Evolutionary conservation across 768 basidiomycete species (phyloP).

Genomic region (Leccinum aurantiacum): DNA sequence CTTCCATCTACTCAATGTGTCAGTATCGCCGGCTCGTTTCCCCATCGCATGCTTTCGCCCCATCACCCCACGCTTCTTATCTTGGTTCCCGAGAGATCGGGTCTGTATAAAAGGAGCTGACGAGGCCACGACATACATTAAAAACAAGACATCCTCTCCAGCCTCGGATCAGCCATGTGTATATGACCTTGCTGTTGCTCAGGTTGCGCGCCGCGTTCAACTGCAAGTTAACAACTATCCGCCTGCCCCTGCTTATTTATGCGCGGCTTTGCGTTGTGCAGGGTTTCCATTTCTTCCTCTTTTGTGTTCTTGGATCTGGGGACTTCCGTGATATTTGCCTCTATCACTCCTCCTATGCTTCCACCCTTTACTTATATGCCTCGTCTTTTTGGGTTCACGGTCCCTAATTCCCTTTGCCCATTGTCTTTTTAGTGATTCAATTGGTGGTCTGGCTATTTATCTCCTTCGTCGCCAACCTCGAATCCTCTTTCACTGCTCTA

Average conservation of each 20-base stretch:
- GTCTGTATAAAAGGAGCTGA: constrained; percentile 40
- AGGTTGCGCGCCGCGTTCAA: constrained; percentile 26
- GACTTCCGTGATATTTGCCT: constrained; percentile 30
- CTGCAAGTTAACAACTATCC: constrained; percentile 21
- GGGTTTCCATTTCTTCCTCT: constrained; percentile 30
- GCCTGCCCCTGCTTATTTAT: constrained; percentile 35
- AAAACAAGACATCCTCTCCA: constrained; percentile 25
- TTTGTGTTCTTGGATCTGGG: constrained; percentile 46
- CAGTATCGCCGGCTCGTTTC: constrained; percentile 41
- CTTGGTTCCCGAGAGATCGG: constrained; percentile 32
- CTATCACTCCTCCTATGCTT: constrained; percentile 19
- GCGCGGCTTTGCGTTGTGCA: constrained; percentile 25
- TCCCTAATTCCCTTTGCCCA: constrained; percentile 21
- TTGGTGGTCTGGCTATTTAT: constrained; percentile 21
- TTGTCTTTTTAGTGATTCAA: constrained; percentile 32
- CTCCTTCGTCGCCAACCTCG: constrained; percentile 10
- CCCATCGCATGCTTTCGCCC: constrained; percentile 43
- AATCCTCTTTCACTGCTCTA: neutral
- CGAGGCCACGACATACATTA: constrained; percentile 31
- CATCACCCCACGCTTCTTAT: constrained; percentile 38
- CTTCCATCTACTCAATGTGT: constrained; percentile 39
- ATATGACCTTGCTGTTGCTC: constrained; percentile 25
- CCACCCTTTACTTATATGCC: constrained; percentile 17
- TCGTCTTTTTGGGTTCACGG: constrained; percentile 22
- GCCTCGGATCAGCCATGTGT: constrained; percentile 34